Evolutionary conservation across 108 stramenopile species (phyloP).

Genomic region (Chaetoceros tenuissimus): DNA sequence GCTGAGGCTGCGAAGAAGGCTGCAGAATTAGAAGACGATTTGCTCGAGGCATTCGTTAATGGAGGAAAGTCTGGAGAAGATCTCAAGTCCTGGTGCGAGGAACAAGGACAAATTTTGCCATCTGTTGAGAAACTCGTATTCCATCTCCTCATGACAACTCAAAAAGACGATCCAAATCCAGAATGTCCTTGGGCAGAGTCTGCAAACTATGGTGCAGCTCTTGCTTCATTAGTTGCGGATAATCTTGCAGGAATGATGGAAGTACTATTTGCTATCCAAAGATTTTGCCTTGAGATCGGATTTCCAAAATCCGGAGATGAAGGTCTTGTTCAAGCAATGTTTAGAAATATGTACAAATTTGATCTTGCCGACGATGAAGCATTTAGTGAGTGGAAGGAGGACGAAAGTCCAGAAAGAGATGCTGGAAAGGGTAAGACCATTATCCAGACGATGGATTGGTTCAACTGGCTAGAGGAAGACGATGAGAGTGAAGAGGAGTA

Average conservation of each 20-base stretch:
- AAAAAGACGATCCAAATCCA: constrained; percentile 58
- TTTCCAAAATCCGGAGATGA: constrained; percentile 81
- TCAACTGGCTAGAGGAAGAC: constrained; percentile 78
- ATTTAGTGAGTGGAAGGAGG: constrained; percentile 76
- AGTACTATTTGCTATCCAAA: constrained; percentile 73
- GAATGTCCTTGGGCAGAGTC: constrained; percentile 71
- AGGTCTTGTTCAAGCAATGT: constrained; percentile 73
- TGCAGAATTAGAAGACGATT: constrained; percentile 16
- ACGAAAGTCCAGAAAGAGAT: constrained; percentile 58
- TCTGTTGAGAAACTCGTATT: constrained; percentile 58
- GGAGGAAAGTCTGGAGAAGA: constrained; percentile 65
- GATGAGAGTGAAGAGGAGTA: constrained; percentile 77
- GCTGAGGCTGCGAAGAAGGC: constrained; percentile 23
- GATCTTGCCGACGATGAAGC: constrained; percentile 75
- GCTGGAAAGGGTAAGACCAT: constrained; percentile 63
- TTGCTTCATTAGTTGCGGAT: constrained; percentile 61
- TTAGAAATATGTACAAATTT: constrained; percentile 81
- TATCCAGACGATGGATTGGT: constrained; percentile 83
- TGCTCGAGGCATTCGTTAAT: constrained; percentile 52
- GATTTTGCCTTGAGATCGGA: constrained; percentile 60
- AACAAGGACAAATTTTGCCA: constrained; percentile 34
- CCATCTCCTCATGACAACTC: constrained; percentile 44
- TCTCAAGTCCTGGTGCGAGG: constrained; percentile 52
- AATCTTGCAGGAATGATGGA: constrained; percentile 63
- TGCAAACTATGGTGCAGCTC: constrained; percentile 52